A percentile compares a stretch with the other conserved stretches of the same genome.
phyloP scores from a whole-genome alignment of 2,329 filamentous ascomycete species.

The Simplicillium sp. region DNA sequence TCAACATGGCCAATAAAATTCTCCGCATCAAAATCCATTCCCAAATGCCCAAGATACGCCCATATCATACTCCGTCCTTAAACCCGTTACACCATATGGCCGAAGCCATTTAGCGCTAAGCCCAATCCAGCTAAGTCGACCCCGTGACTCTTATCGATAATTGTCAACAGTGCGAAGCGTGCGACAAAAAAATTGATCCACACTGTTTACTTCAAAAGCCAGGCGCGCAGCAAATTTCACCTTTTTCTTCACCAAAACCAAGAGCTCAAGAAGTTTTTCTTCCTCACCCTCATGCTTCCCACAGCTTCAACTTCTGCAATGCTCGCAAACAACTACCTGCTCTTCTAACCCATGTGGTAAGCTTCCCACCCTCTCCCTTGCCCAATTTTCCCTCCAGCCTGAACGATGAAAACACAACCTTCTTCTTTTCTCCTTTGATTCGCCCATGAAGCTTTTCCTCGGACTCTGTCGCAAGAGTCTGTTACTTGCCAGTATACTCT shows the following conservation, averaged over 20 bases:
- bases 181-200: no score
- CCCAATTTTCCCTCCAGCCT: slow-evolving; percentile 11
- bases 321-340: slow-evolving; percentile 1
- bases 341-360: neutral
- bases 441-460: slow-evolving; percentile 72
- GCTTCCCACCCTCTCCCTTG: neutral
- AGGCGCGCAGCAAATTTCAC: neutral
- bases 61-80: no score
- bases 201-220: no score
- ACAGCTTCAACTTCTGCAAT: slow-evolving; percentile 2
- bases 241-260: slow-evolving; percentile 3
- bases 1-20: no score
- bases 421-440: slow-evolving; percentile 88
- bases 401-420: slow-evolving; percentile 65
- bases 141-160: no score
- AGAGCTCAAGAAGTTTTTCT: neutral
- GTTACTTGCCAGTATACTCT: slow-evolving; percentile 88
- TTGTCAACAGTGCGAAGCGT: no score
- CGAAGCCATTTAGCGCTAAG: no score
- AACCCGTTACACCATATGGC: no score
- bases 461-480: slow-evolving; percentile 52
- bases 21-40: no score
- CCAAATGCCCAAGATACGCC: no score
- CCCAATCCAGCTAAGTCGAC: no score
- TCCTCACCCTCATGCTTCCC: neutral